These are phyloP conservation scores for Nakazawaea populi DNA, from an alignment of 805 yeast species.

Conservation along the genomic window DNA sequence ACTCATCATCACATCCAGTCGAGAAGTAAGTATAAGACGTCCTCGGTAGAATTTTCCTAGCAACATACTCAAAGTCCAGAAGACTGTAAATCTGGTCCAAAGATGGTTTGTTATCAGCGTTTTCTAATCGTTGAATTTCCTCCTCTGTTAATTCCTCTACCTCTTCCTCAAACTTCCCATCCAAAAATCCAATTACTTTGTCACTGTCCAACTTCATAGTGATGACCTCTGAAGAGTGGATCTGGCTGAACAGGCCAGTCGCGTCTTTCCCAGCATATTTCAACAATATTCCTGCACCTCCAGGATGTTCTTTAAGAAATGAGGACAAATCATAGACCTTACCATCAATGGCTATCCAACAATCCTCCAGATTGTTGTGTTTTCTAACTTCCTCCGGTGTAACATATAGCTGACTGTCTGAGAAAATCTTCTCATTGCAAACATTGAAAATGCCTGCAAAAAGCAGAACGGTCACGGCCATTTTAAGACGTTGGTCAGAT, in stretches of 20 bases:
- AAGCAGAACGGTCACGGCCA: not conserved
- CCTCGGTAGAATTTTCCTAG: conserved; percentile 64
- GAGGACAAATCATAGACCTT: conserved; percentile 29
- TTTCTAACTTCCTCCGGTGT: conserved; percentile 62
- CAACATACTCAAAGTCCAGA: conserved; percentile 82
- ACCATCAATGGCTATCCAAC: conserved; percentile 30
- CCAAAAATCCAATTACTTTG: conserved; percentile 30
- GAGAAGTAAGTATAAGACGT: conserved; percentile 86
- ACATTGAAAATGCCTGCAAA: too few species aligned
- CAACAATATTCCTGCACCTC: conserved; percentile 32
- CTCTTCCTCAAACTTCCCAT: conserved; percentile 16
- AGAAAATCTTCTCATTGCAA: not conserved
- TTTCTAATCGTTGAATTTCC: conserved; percentile 33
- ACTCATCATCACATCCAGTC: conserved; percentile 86
- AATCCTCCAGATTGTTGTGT: conserved; percentile 50
- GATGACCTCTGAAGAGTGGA: conserved; percentile 21
- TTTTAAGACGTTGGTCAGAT: not conserved
- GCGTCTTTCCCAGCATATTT: conserved; percentile 34
- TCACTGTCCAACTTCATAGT: conserved; percentile 20
- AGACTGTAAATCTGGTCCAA: conserved; percentile 62
- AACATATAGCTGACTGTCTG: conserved; percentile 33
- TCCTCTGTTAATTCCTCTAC: conserved; percentile 23
- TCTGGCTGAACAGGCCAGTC: conserved; percentile 18
- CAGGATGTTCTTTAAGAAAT: conserved; percentile 31
- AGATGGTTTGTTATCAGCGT: conserved; percentile 53